These are phyloP conservation scores for Penicillium nucicola DNA, from an alignment of 495 filamentous ascomycete species.

Conservation along the genomic window DNA sequence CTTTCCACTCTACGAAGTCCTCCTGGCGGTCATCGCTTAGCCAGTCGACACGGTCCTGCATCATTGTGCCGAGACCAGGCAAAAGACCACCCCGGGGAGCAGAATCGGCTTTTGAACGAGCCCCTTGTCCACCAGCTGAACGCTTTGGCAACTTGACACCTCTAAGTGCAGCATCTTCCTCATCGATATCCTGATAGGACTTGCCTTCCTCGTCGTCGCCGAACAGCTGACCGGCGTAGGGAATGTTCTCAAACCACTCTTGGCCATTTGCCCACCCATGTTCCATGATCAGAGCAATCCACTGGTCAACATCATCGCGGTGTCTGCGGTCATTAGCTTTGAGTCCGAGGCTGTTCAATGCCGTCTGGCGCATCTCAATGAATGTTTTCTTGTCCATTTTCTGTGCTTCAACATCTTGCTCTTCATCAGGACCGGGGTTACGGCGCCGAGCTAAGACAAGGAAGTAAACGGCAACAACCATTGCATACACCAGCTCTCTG, in stretches of 20 bases:
- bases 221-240: slow-evolving; percentile 34
- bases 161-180: slow-evolving; percentile 26
- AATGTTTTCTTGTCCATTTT: slow-evolving; percentile 49
- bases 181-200: slow-evolving; percentile 29
- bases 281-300: slow-evolving; percentile 54
- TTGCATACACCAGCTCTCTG: slow-evolving; percentile 38
- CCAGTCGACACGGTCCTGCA: slow-evolving; percentile 80
- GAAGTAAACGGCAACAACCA: slow-evolving; percentile 68
- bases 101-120: slow-evolving; percentile 3
- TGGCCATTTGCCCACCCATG: slow-evolving; percentile 58
- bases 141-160: slow-evolving; percentile 27
- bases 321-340: slow-evolving; percentile 32
- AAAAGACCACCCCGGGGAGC: slow-evolving; percentile 38
- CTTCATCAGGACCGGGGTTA: slow-evolving; percentile 20
- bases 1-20: slow-evolving; percentile 73
- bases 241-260: slow-evolving; percentile 66
- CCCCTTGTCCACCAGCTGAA: slow-evolving; percentile 4
- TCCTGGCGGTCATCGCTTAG: slow-evolving; percentile 65
- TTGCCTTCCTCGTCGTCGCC: slow-evolving; percentile 42
- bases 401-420: slow-evolving; percentile 22
- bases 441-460: slow-evolving; percentile 49
- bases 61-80: slow-evolving; percentile 71
- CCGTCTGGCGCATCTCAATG: slow-evolving; percentile 47
- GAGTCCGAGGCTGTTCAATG: slow-evolving; percentile 37
- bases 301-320: slow-evolving; percentile 55